These are phyloP conservation scores for Colletotrichum viniferum DNA, from an alignment of 2,329 filamentous ascomycete species.

Conservation along the genomic window DNA sequence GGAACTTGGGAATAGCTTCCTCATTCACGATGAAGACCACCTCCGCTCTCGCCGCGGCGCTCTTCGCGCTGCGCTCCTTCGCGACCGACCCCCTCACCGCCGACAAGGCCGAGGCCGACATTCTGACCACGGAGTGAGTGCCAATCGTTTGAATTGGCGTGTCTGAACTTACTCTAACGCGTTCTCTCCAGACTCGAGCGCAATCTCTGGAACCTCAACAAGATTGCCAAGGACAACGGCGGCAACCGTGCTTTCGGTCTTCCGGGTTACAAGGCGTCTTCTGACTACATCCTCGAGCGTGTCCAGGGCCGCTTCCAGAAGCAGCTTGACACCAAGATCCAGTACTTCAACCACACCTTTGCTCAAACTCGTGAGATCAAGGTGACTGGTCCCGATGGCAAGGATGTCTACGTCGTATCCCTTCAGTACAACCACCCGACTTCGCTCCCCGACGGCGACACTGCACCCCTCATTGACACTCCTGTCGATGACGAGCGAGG, in stretches of 20 bases:
- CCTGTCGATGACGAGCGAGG: slow-evolving; percentile 38
- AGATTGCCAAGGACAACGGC: slow-evolving; percentile 58
- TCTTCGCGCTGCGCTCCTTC: slow-evolving; percentile 16
- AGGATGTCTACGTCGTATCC: slow-evolving; percentile 45
- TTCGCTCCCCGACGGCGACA: slow-evolving; percentile 38
- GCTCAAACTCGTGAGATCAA: slow-evolving; percentile 45
- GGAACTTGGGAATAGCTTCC: neutral
- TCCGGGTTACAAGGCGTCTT: slow-evolving; percentile 62
- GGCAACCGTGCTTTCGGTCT: slow-evolving; percentile 65
- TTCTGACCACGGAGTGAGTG: slow-evolving; percentile 40
- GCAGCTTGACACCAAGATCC: slow-evolving; percentile 48
- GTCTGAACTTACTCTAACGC: neutral
- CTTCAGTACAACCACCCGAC: slow-evolving; percentile 54
- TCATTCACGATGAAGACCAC: slow-evolving; percentile 20
- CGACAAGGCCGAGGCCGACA: slow-evolving; percentile 44
- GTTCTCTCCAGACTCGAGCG: slow-evolving; percentile 48
- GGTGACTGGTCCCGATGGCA: slow-evolving; percentile 48
- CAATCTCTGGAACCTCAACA: slow-evolving; percentile 58
- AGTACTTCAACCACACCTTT: slow-evolving; percentile 52
- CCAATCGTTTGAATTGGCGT: too few relatives aligned
- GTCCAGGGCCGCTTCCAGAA: slow-evolving; percentile 40
- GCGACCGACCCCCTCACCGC: slow-evolving; percentile 37
- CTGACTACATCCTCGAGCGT: slow-evolving; percentile 60
- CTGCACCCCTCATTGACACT: slow-evolving; percentile 38
- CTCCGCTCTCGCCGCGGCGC: slow-evolving; percentile 14